These are phyloP conservation scores for Saposhnikovia divaricata DNA, from an alignment of 129 eudicot genomes.

Conservation along the genomic window DNA sequence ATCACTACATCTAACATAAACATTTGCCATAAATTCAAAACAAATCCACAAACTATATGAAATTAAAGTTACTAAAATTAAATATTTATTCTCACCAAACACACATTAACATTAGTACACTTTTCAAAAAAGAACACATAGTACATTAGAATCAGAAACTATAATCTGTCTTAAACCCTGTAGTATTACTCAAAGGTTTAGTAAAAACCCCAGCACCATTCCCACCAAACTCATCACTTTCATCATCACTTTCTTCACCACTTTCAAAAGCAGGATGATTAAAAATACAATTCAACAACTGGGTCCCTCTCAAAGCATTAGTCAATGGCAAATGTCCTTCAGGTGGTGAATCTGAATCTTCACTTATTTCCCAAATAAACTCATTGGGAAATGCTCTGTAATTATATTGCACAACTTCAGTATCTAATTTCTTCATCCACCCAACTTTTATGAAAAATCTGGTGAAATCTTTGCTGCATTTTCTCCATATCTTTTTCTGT, in stretches of 20 bases:
- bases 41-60: too few relatives aligned
- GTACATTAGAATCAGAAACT: constrained; percentile 34
- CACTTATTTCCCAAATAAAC: constrained; percentile 60
- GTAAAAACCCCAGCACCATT: not conserved
- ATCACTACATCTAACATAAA: too few relatives aligned
- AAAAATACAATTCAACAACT: constrained; percentile 46
- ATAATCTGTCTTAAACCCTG: constrained; percentile 48
- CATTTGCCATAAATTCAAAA: too few relatives aligned
- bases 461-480: constrained; percentile 49
- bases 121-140: not conserved
- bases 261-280: constrained; percentile 69
- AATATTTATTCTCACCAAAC: not conserved
- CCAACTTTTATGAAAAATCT: constrained; percentile 61
- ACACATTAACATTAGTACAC: not conserved
- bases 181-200: constrained; percentile 24
- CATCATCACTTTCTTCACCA: constrained; percentile 22
- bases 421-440: constrained; percentile 91
- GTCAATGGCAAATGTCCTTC: constrained; percentile 88
- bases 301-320: constrained; percentile 85
- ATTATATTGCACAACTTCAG: constrained; percentile 67
- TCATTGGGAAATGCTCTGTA: constrained; percentile 76
- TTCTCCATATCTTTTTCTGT: constrained; percentile 60
- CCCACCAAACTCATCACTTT: constrained; percentile 1
- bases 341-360: constrained; percentile 41
- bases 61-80: not conserved